These are phyloP conservation scores for Aspergillus latus DNA, from an alignment of 2,329 filamentous ascomycete species.

Conservation along the genomic window DNA sequence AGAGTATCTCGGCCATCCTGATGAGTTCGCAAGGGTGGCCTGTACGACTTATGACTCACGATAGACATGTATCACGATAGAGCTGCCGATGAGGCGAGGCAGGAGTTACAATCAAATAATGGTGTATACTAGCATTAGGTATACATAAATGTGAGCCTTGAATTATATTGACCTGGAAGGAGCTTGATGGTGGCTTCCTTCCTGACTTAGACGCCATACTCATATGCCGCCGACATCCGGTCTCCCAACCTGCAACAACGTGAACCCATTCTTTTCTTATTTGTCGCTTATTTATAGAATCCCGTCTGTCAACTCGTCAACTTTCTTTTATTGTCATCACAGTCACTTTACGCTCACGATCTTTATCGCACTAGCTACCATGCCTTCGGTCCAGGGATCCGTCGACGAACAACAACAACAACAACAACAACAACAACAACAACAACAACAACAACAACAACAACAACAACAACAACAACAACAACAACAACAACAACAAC, in stretches of 20 bases:
- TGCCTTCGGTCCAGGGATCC: neutral
- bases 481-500: neutral
- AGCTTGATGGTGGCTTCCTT: neutral
- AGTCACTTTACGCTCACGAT: neutral
- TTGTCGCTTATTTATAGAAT: neutral
- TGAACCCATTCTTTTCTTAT: neutral
- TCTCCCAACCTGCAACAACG: neutral
- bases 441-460: too few species aligned
- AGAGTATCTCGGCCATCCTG: neutral
- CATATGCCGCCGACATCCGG: neutral
- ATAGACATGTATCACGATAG: constrained; percentile 40
- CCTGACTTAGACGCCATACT: neutral
- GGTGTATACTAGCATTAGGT: constrained; percentile 2
- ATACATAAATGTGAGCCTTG: neutral
- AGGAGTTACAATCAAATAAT: constrained; percentile 10
- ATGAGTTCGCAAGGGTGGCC: constrained; percentile 13
- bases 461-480: neutral
- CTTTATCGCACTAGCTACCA: neutral
- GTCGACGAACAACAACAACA: neutral
- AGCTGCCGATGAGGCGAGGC: constrained; percentile 3
- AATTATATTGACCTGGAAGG: neutral
- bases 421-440: too few species aligned
- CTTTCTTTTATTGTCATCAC: neutral
- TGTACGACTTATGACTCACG: constrained; percentile 42
- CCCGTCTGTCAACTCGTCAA: neutral